Conservation (phyloP, 805 yeast species). For the Candida chilensis region DNA sequence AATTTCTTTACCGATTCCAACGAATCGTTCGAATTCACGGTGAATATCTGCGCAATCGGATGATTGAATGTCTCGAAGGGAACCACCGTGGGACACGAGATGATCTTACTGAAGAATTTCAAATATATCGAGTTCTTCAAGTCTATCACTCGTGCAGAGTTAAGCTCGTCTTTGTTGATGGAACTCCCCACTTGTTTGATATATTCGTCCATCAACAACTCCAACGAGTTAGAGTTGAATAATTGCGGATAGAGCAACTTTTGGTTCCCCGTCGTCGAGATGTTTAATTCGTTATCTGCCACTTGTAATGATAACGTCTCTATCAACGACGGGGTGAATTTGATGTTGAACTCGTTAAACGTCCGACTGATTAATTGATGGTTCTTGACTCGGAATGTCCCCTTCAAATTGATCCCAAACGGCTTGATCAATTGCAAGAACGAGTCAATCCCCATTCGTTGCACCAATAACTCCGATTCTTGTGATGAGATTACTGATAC, state of each 20-base stretch:
- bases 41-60: constrained; percentile 70
- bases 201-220: constrained; percentile 14
- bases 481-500: constrained; percentile 39
- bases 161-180: constrained; percentile 28
- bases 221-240: constrained; percentile 22
- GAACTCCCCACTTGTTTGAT: constrained; percentile 11
- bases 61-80: constrained; percentile 84
- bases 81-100: constrained; percentile 51
- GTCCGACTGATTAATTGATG: constrained; percentile 38
- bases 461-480: constrained; percentile 34
- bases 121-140: constrained; percentile 43
- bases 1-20: constrained; percentile 49
- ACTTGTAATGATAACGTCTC: constrained; percentile 18
- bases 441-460: constrained; percentile 26
- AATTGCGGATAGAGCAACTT: constrained; percentile 24
- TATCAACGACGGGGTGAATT: constrained; percentile 34
- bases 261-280: constrained; percentile 22
- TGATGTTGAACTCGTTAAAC: constrained; percentile 45
- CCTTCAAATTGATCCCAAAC: constrained; percentile 44
- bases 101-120: constrained; percentile 45
- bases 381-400: constrained; percentile 39
- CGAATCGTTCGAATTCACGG: constrained; percentile 46
- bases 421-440: constrained; percentile 41
- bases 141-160: constrained; percentile 5
- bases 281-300: constrained; percentile 7